phyloP scores from a whole-genome alignment of 306 rosid species.

The Acacia melanoxylon region DNA sequence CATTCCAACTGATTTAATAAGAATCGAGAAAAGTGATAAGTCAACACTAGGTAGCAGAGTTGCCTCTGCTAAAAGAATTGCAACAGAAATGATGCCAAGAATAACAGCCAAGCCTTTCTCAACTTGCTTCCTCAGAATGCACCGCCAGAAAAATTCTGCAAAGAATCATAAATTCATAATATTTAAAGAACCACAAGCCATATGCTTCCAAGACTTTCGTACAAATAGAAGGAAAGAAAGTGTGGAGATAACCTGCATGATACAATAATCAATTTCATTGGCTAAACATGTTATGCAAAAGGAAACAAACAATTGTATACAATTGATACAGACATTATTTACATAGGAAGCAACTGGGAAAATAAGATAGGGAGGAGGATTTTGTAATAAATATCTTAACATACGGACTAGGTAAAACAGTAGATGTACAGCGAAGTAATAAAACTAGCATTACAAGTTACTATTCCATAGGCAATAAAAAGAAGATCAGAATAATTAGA shows the following conservation, averaged over 20 bases:
- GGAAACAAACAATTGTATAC: not conserved
- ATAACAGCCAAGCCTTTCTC: conserved; percentile 74
- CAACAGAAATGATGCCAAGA: conserved; percentile 84
- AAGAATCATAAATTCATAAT: conserved; percentile 26
- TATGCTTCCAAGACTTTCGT: conserved; percentile 19
- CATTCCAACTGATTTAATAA: conserved; percentile 70
- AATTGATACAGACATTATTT: not conserved
- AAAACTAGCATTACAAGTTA: conserved; percentile 8
- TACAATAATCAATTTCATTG: not conserved
- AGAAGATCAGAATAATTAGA: conserved; percentile 1
- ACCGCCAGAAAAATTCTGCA: conserved; percentile 94
- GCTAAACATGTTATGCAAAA: not conserved
- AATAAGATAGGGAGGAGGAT: conserved; percentile 6
- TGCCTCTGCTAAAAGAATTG: conserved; percentile 97
- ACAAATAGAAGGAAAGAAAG: conserved; percentile 10
- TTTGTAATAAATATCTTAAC: conserved; percentile 16
- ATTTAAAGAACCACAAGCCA: conserved; percentile 26
- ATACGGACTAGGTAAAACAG: conserved; percentile 2
- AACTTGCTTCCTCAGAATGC: conserved; percentile 80
- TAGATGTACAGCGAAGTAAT: not conserved
- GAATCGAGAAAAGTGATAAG: conserved; percentile 92
- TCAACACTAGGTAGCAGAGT: conserved; percentile 83
- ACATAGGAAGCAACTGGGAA: not conserved
- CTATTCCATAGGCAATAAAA: not conserved
- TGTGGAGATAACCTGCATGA: not conserved